These are phyloP conservation scores for Spathaspora passalidarum DNA, from an alignment of 805 yeast species.

Conservation along the genomic window DNA sequence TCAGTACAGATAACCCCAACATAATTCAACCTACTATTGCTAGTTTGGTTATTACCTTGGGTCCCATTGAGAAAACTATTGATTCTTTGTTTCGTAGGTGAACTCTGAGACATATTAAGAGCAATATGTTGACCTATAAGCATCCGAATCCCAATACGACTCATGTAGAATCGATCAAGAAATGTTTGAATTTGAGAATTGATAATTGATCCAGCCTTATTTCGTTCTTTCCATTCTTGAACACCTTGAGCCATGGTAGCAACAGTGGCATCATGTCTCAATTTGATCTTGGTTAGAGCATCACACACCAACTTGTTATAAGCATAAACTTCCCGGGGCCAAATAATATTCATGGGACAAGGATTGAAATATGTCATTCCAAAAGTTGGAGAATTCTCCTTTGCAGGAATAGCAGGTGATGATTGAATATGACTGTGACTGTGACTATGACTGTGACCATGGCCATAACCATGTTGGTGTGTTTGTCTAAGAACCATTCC, in stretches of 20 bases:
- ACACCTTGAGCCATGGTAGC: slow-evolving; percentile 92
- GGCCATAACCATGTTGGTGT: slow-evolving; percentile 10
- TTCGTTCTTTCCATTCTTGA: slow-evolving; percentile 74
- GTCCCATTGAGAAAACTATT: slow-evolving; percentile 33
- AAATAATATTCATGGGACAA: slow-evolving; percentile 52
- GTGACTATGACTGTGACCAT: background rate
- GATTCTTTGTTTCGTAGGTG: slow-evolving; percentile 37
- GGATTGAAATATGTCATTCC: slow-evolving; percentile 50
- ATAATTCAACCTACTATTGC: slow-evolving; percentile 47
- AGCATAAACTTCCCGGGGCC: slow-evolving; percentile 72
- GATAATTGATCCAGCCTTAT: slow-evolving; percentile 42
- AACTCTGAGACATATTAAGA: slow-evolving; percentile 61
- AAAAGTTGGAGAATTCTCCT: slow-evolving; percentile 32
- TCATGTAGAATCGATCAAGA: slow-evolving; percentile 83
- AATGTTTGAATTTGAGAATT: slow-evolving; percentile 77
- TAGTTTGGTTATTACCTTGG: slow-evolving; percentile 9
- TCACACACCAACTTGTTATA: slow-evolving; percentile 69
- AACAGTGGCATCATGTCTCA: slow-evolving; percentile 88
- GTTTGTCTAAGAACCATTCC: slow-evolving; percentile 41
- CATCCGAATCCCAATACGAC: slow-evolving; percentile 90
- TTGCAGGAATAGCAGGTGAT: background rate
- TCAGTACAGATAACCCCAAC: slow-evolving; percentile 88
- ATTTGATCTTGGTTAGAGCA: slow-evolving; percentile 66
- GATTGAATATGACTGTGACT: background rate
- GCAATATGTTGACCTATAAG: slow-evolving; percentile 93